Evolutionary conservation across 352 stramenopile genomes (phyloP), one percentile per base, ranked within the genome.

Genomic region (Phytophthora cactorum): DNA sequence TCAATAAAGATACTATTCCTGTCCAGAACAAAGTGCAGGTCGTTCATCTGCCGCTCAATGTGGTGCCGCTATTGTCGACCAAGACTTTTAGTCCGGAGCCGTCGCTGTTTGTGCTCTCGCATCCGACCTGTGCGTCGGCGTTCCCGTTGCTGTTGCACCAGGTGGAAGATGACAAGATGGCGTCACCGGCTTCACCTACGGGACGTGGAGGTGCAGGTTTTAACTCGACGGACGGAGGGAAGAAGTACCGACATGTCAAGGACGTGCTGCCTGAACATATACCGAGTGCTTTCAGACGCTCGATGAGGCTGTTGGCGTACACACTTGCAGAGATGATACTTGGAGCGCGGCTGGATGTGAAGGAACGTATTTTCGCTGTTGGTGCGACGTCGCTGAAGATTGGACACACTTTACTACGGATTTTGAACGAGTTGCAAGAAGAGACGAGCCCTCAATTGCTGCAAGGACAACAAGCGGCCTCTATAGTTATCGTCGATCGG

Each of bases 361-460:
- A 87, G 27, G 82, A 92, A 6, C 78, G 78, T 15, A 91, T 95
- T 38, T 92, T 86, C 49, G 75, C 84, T 2, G 50, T 92, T n/a
- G 86, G 86, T 17, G 73, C 70, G 0, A 92, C 84, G 8, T 92
- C 84, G 8, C 68, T 92, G 36, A 95, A 95, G 59, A 88, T 95
- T 25, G 86, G 86, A 8, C 82, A 95, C 56, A 95, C 86, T 6
- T 53, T 95, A 55, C 70, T 88, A 51, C 72, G 70, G 14, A 92
- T 90, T 17, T 59, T 92, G 54, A 76, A 85, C 52, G 79, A 91
- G 27, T 22, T 86, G 5, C 55, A 90, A 51, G 75, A 89, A 63
- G 84, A 89, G 29, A 63, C 67, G 25, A 78, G 29, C 9, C 55
- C 74, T 32, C 69, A 74, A 38, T 36, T 64, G 2, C 34, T 86